phyloP scores from a whole-genome alignment of 2,329 filamentous ascomycete genomes.

The Paraconiothyrium sp. region DNA sequence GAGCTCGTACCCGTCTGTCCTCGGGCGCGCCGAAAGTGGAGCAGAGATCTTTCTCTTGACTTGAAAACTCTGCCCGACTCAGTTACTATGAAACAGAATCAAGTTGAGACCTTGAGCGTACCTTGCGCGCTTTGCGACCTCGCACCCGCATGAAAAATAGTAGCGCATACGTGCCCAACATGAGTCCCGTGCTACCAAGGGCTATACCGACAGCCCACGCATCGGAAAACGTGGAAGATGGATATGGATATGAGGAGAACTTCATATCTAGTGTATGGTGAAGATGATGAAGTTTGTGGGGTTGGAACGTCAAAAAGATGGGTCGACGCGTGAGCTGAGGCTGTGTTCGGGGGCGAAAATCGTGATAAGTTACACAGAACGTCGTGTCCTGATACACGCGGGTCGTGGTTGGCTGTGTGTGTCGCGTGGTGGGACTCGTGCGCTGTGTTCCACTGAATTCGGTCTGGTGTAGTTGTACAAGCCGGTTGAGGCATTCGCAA shows the following conservation, averaged over 20 bases:
- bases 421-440: slow-evolving; percentile 2
- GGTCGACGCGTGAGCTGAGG: slow-evolving; percentile 3
- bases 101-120: not conserved
- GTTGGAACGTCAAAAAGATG: not conserved
- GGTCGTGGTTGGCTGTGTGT: slow-evolving; percentile 6
- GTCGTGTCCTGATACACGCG: not conserved
- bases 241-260: not conserved
- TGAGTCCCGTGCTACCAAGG: not conserved
- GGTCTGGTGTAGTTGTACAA: slow-evolving; percentile 8
- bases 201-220: slow-evolving; percentile 8
- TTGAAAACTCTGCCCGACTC: slow-evolving; percentile 5
- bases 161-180: slow-evolving; percentile 4
- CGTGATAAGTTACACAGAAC: not conserved
- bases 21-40: not conserved
- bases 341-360: not conserved
- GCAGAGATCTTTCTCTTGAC: slow-evolving; percentile 9
- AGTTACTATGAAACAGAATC: not conserved
- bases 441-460: not conserved
- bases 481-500: not conserved
- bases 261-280: not conserved
- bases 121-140: not conserved
- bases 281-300: slow-evolving; percentile 1
- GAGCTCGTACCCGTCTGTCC: not conserved
- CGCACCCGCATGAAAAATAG: not conserved
- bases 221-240: not conserved